Conservation (phyloP, 1,284 basidiomycete species). For the Ceratobasidium sp. region DNA sequence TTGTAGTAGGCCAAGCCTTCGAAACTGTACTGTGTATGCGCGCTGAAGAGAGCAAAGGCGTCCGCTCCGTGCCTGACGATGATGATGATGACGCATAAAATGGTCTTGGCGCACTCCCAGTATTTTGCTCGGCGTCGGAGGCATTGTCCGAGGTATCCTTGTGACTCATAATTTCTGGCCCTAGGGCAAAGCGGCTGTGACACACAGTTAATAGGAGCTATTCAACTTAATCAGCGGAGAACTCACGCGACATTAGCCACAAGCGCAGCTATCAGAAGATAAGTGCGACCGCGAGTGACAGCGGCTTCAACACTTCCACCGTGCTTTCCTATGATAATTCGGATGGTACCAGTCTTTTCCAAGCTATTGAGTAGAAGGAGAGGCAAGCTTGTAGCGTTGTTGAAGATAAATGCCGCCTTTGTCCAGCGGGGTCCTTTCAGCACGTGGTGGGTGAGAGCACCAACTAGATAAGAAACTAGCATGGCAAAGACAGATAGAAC, state of each 20-base stretch:
- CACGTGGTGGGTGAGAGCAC: not conserved
- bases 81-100: too few relatives aligned
- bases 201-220: not conserved
- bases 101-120: too few relatives aligned
- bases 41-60: slow-evolving; percentile 25
- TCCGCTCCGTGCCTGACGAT: slow-evolving; percentile 13
- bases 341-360: slow-evolving; percentile 39
- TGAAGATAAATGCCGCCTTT: slow-evolving; percentile 33
- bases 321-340: slow-evolving; percentile 14
- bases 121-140: not conserved
- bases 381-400: slow-evolving; percentile 41
- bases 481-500: slow-evolving; percentile 25
- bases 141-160: not conserved
- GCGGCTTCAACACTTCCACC: slow-evolving; percentile 29
- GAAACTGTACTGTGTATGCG: slow-evolving; percentile 1
- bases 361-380: slow-evolving; percentile 36
- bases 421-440: slow-evolving; percentile 36
- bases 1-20: slow-evolving; percentile 18
- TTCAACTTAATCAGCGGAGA: not conserved
- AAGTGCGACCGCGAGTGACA: slow-evolving; percentile 21
- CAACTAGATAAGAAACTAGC: slow-evolving; percentile 26
- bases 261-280: slow-evolving; percentile 36
- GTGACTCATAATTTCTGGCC: slow-evolving; percentile 25
- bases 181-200: slow-evolving; percentile 15
- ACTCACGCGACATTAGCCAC: slow-evolving; percentile 38